A percentile compares a stretch with the other conserved stretches of the same genome.
phyloP scores from a whole-genome alignment of 164 flowering plant species.

The Chloranthus sessilifolius region DNA sequence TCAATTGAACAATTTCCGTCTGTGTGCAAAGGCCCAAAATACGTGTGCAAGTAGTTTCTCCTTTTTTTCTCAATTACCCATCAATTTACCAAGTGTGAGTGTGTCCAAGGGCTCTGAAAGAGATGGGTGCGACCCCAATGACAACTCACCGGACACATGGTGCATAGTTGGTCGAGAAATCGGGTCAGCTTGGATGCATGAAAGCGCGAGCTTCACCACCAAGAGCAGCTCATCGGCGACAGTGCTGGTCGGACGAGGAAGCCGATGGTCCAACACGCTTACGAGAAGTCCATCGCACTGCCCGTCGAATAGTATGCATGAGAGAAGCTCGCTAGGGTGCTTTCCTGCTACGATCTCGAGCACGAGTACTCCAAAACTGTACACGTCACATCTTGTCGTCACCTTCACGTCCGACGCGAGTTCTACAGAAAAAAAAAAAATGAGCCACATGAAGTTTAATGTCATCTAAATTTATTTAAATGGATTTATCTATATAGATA shows the following conservation, averaged over 20 bases:
- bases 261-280: slow-evolving; percentile 14
- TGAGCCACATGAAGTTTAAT: too few relatives aligned
- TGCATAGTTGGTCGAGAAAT: slow-evolving; percentile 20
- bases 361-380: slow-evolving; percentile 15
- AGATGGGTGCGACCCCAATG: background rate
- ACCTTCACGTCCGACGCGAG: slow-evolving; percentile 12
- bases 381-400: slow-evolving; percentile 15
- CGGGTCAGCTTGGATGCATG: slow-evolving; percentile 11
- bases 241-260: slow-evolving; percentile 11
- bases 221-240: slow-evolving; percentile 8
- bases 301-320: background rate
- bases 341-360: slow-evolving; percentile 11
- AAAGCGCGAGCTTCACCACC: slow-evolving; percentile 10
- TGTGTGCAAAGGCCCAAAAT: too few relatives aligned
- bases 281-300: background rate
- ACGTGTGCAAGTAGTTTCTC: too few relatives aligned
- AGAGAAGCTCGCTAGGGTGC: slow-evolving; percentile 20
- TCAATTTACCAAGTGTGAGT: slow-evolving; percentile 11
- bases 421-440: slow-evolving; percentile 4
- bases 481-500: too few relatives aligned
- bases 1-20: too few relatives aligned
- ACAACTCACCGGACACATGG: slow-evolving; percentile 6
- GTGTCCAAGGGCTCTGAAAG: slow-evolving; percentile 3
- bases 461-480: too few relatives aligned
- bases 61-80: too few relatives aligned